Conservation (phyloP, 1,284 basidiomycete genomes). For the Rugiboletus extremiorientalis region DNA sequence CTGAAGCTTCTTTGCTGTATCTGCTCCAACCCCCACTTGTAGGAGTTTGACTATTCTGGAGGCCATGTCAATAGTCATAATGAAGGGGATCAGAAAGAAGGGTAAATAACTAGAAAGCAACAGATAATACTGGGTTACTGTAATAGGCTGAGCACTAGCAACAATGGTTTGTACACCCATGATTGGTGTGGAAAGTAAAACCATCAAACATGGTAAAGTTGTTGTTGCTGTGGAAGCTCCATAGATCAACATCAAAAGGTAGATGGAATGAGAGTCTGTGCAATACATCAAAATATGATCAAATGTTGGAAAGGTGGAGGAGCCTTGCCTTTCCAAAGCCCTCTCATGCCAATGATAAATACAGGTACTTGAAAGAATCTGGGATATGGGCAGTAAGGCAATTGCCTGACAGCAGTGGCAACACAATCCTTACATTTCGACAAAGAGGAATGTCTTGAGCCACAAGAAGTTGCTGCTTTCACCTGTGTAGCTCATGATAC, state of each 20-base stretch:
- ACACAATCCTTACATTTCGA: conserved; percentile 50
- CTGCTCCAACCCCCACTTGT: not conserved
- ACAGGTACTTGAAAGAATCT: conserved; percentile 78
- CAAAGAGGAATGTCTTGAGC: conserved; percentile 63
- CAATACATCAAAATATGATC: not conserved
- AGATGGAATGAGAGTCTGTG: conserved; percentile 47
- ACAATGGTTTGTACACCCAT: conserved; percentile 36
- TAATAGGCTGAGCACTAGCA: conserved; percentile 39
- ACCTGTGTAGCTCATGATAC: conserved; percentile 46
- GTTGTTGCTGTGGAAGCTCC: conserved; percentile 79
- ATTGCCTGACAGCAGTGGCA: conserved; percentile 8
- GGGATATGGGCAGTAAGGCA: conserved; percentile 16
- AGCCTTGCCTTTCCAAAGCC: conserved; percentile 63
- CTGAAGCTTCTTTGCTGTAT: conserved; percentile 17
- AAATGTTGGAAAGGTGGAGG: not conserved
- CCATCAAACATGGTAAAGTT: conserved; percentile 66
- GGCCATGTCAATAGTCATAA: conserved; percentile 75
- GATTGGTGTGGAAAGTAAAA: conserved; percentile 51
- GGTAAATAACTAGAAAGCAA: conserved; percentile 76
- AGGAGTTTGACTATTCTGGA: conserved; percentile 35
- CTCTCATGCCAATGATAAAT: conserved; percentile 66
- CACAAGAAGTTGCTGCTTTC: conserved; percentile 46
- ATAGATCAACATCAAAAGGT: conserved; percentile 66
- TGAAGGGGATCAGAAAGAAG: conserved; percentile 69
- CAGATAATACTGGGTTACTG: conserved; percentile 44